Conservation (phyloP, 1,284 basidiomycete species). For the Phaffia rhodozyma region DNA sequence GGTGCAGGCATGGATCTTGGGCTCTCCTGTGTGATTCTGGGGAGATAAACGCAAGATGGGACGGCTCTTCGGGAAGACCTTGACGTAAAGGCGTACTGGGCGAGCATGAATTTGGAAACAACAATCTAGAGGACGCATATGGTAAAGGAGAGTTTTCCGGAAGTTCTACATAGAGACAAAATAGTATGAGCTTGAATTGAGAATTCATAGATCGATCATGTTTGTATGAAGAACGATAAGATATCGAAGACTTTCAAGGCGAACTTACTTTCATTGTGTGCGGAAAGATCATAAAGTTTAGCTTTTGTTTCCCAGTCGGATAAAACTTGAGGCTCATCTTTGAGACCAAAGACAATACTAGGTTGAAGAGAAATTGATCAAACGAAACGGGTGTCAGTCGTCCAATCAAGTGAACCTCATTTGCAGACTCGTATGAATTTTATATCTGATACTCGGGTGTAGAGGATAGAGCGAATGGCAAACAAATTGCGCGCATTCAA, state of each 20-base stretch:
- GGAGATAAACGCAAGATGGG: slow-evolving; percentile 10
- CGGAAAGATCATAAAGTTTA: neutral
- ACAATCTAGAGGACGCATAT: neutral
- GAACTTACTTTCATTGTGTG: neutral
- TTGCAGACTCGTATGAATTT: too few relatives aligned
- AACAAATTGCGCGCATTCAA: neutral
- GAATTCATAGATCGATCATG: too few relatives aligned
- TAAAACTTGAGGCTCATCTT: slow-evolving; percentile 16
- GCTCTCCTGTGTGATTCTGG: neutral
- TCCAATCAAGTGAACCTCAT: too few relatives aligned
- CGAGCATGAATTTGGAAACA: slow-evolving; percentile 7
- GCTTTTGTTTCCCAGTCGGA: neutral
- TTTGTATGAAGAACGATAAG: neutral
- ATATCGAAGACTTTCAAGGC: too few relatives aligned
- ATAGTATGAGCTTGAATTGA: neutral
- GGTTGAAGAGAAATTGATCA: neutral
- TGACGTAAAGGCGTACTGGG: slow-evolving; percentile 7
- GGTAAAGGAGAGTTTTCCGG: neutral
- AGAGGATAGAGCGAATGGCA: too few relatives aligned
- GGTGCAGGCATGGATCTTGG: slow-evolving; percentile 15
- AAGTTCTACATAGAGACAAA: neutral
- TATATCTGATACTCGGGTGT: too few relatives aligned
- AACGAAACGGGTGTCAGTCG: too few relatives aligned
- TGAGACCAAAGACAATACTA: slow-evolving; percentile 13
- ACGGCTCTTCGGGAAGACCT: neutral